Base-by-base conservation (phyloP, 108 stramenopile species). In the Pelagomonas calceolata region DNA sequence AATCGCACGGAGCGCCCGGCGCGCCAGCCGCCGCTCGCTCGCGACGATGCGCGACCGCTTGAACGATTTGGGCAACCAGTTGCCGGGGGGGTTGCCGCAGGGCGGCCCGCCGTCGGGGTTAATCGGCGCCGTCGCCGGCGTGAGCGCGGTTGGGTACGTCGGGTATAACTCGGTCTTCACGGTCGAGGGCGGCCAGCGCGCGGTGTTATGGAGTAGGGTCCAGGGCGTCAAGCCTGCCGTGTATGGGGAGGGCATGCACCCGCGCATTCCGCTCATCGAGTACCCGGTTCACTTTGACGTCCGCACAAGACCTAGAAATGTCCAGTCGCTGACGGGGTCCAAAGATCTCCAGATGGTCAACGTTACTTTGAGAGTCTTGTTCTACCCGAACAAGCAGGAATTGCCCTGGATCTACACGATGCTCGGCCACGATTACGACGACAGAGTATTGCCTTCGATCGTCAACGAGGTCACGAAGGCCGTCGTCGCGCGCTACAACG, bases 391-490 rank as follows among this genome's bases (percentile, higher is more conserved):
- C 78, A 85, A 89, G 30, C 76, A 68, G 70, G 70, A 86, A 44
- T 89, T 99, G 4, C 94, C 96, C 45, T 87, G 84, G 89, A 97
- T 99, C 78, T 97, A 95, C 84, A 89, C 88, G 60, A 80, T 85
- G 45, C 83, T 99, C 69, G 96, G 96, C 69, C 70, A 72, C 32
- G 97, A 99, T 83, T 99, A 95, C 80, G 97, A 99, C 71, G 97
- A 95, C 76, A 92, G 96, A 31, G 86, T 99, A 60, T 85, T 99
- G 51, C 99, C 99, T 65, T 91, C 90, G 70, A 88, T 99, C 76
- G 97, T 99, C 85, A 99, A 99, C 85, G 99, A 99, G 82, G 95
- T 94, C 70, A 92, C 95, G 73, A 99, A 99, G 88, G 95, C 96
- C 33, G 92, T 98, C 30, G 96, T 99, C 29, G 99, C 99, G 10